Base-by-base conservation (phyloP, 2,329 filamentous ascomycete genomes). In the Arthrocladium fulminans region DNA sequence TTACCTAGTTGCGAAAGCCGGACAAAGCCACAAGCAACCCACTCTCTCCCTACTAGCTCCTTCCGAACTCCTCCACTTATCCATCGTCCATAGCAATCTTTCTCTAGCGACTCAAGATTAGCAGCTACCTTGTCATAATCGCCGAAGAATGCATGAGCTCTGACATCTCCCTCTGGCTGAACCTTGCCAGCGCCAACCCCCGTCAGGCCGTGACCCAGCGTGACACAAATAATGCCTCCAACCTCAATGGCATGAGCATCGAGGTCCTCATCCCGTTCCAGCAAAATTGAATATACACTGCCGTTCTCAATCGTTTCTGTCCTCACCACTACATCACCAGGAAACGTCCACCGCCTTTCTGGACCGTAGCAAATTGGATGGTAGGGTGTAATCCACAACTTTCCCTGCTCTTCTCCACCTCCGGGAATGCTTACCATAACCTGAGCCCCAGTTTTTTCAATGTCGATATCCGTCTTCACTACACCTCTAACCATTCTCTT, bases 191-290 rank as follows among this genome's bases (percentile, higher is more conserved):
- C n/a, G 1, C 51, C 48, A 2, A 38, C 41, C 1, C 63, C 59
- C n/a, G 49, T 42, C 17, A 80, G 38, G 0, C 79, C 78, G 56
- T 83, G 79, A 1, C 78, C 80, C 10, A 83, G 63, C 0, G 78
- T 77, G 1, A 79, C 76, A 12, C 73, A 78, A 71, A 74, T 76
- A 37, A 67, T 43, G 3, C 55, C 60, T 10, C 55, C 57, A 9
- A 64, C 52, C n/a, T 63, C 52, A 24, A 82, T 63, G 0, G 75
- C 73, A 55, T 82, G 77, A 0, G 73, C 71, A 6, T 69, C 66
- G 0, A 61, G 38, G 46, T 70, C 62, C 1, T 40, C 41, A 51
- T 74, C 70, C 1, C 64, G 65, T 61, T 78, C 67, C 15, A 83
- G 62, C 15, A 82, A 59, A 1, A 81, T 63, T 0, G 78, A 81